phyloP scores from a whole-genome alignment of 768 basidiomycete genomes.

The Guyanaporus albipodus region DNA sequence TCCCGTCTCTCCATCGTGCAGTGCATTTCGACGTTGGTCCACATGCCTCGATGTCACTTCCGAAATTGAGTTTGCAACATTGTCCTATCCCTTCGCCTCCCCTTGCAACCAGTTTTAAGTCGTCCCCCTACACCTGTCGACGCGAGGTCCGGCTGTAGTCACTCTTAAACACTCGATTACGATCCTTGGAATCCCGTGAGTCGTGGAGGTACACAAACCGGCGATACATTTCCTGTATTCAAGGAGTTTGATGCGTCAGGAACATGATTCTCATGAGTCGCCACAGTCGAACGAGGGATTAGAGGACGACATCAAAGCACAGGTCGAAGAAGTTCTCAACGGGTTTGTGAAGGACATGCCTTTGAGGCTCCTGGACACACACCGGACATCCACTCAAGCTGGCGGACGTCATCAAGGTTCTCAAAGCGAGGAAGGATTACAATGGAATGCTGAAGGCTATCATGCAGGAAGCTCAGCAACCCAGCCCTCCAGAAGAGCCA shows the following conservation, averaged over 20 bases:
- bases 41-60: no score
- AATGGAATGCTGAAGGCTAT: conserved; percentile 1
- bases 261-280: background rate
- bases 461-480: background rate
- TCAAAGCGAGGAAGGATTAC: conserved; percentile 15
- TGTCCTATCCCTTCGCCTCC: no score
- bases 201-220: conserved; percentile 6
- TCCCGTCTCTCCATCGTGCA: no score
- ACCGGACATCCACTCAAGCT: conserved; percentile 21
- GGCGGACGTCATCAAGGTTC: conserved; percentile 16
- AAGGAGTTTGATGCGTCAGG: background rate
- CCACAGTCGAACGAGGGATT: conserved; percentile 7
- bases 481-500: background rate
- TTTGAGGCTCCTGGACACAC: conserved; percentile 24
- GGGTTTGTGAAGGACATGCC: conserved; percentile 19
- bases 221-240: no score
- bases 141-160: no score
- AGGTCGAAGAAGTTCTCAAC: conserved; percentile 11
- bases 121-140: no score
- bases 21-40: no score
- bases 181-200: background rate
- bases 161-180: no score
- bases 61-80: no score
- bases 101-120: no score
- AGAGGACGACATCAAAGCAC: conserved; percentile 12